These are phyloP conservation scores for Neurospora intermedia DNA, from an alignment of 495 filamentous ascomycete species.

Conservation along the genomic window DNA sequence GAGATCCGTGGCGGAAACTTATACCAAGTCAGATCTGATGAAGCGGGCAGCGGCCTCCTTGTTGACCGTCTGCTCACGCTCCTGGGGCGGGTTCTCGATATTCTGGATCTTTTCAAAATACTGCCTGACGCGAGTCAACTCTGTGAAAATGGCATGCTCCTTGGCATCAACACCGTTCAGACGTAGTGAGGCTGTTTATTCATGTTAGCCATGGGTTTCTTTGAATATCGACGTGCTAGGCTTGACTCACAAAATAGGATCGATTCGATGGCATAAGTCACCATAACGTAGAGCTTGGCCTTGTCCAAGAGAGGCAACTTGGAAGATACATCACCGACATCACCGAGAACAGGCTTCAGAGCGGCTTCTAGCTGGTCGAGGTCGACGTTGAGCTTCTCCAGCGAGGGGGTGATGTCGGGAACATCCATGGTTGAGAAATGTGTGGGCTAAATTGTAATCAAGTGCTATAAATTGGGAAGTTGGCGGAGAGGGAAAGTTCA, in stretches of 20 bases:
- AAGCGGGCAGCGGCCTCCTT: slow-evolving; percentile 73
- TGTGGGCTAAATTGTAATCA: background rate
- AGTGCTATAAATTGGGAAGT: background rate
- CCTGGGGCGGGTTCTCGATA: slow-evolving; percentile 40
- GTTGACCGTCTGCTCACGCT: slow-evolving; percentile 54
- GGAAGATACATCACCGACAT: slow-evolving; percentile 54
- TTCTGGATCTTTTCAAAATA: slow-evolving; percentile 90
- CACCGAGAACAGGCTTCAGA: slow-evolving; percentile 52
- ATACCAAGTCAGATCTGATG: slow-evolving; percentile 65
- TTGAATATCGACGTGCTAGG: background rate
- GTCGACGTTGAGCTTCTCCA: slow-evolving; percentile 64
- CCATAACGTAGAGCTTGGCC: slow-evolving; percentile 78
- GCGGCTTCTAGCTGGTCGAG: slow-evolving; percentile 68
- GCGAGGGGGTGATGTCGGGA: slow-evolving; percentile 34
- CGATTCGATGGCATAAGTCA: slow-evolving; percentile 84
- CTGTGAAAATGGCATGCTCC: slow-evolving; percentile 72
- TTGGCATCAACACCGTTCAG: slow-evolving; percentile 71
- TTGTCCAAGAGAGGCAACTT: slow-evolving; percentile 87
- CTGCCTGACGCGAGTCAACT: slow-evolving; percentile 74
- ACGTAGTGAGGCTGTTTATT: slow-evolving; percentile 55
- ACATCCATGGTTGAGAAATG: slow-evolving; percentile 25
- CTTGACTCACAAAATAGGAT: slow-evolving; percentile 66
- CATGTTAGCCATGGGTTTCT: slow-evolving; percentile 17
- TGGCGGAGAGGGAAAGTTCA: background rate
- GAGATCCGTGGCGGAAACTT: background rate